These are phyloP conservation scores for Lentinus brumalis DNA, from an alignment of 768 basidiomycete species.

Conservation along the genomic window DNA sequence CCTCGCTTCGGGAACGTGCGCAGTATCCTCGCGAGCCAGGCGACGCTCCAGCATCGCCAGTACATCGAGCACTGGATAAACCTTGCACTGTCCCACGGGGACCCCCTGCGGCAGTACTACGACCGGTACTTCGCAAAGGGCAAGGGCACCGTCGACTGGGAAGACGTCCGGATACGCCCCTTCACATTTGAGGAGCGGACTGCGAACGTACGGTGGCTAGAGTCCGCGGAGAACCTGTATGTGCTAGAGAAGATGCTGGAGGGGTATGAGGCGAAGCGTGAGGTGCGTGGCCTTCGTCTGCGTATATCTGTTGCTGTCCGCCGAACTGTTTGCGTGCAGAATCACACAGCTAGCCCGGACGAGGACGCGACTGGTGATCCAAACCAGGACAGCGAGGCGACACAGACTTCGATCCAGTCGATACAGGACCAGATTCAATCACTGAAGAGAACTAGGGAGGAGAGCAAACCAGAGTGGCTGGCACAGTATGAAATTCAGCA, in stretches of 20 bases:
- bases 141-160: slow-evolving; percentile 11
- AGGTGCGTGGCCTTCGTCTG: neutral
- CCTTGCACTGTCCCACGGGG: neutral
- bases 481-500: slow-evolving; percentile 10
- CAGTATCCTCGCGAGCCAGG: neutral
- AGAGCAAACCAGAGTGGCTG: slow-evolving; percentile 12
- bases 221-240: slow-evolving; percentile 3
- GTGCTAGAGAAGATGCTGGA: slow-evolving; percentile 5
- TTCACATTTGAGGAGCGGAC: slow-evolving; percentile 10
- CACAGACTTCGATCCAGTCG: neutral
- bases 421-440: slow-evolving; percentile 7
- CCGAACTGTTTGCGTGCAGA: too few species aligned
- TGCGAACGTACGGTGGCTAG: slow-evolving; percentile 6
- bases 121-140: slow-evolving; percentile 1
- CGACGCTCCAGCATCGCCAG: neutral
- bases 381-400: neutral
- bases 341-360: too few species aligned
- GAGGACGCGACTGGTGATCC: too few species aligned
- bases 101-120: neutral
- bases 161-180: slow-evolving; percentile 14
- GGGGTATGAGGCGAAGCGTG: slow-evolving; percentile 6
- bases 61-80: slow-evolving; percentile 5
- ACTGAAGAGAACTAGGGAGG: neutral
- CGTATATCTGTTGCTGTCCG: too few species aligned
- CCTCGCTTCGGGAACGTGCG: neutral